Evolutionary conservation across 805 yeast genomes (phyloP), one percentile per base, ranked within the genome.

Genomic region (Candida endomychidarum): DNA sequence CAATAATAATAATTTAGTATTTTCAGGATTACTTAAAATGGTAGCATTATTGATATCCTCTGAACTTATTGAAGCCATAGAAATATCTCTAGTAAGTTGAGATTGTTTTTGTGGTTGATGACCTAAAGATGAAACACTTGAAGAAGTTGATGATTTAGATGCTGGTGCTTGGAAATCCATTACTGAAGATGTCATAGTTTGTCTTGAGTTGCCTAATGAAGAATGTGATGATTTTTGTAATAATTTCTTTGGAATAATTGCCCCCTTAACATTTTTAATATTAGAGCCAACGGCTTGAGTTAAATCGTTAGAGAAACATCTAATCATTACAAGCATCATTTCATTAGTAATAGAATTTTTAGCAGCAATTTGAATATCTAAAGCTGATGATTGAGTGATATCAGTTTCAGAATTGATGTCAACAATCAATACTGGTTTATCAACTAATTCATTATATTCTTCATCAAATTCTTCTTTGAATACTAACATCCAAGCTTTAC

Each of bases 381-480:
- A 52, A 2, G 73, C 72, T 2, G 66, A 54, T 2, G 71, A 61
- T 40, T 58, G 58, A 32, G 70, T 54, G 2, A 57, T 42, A 8
- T 54, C 55, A 17, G 65, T 56, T 9, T 36, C 46, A 10, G 31
- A 21, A 3, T 47, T 53, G 38, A 52, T 52, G 24, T 65, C 62
- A 37, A 69, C 46, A 16, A 69, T 51, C 36, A 68, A 49, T 3
- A 69, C 53, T 2, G 74, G 72, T 26, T 47, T 52, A 39, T 69
- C 75, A 15, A 61, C 42, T 8, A 54, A 49, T 41, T 65, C 70
- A 14, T 54, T 48, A 34, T 49, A 48, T 25, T 52, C 51, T 12
- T 48, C 58, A 37, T 62, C 71, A 38, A 38, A 53, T 27, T 62
- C 70, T 48, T 69, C 74, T 48, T 67, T 65, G 51, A 69, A 69